phyloP scores from a whole-genome alignment of 2,329 filamentous ascomycete species.

The Chaetomiaceae sp. region DNA sequence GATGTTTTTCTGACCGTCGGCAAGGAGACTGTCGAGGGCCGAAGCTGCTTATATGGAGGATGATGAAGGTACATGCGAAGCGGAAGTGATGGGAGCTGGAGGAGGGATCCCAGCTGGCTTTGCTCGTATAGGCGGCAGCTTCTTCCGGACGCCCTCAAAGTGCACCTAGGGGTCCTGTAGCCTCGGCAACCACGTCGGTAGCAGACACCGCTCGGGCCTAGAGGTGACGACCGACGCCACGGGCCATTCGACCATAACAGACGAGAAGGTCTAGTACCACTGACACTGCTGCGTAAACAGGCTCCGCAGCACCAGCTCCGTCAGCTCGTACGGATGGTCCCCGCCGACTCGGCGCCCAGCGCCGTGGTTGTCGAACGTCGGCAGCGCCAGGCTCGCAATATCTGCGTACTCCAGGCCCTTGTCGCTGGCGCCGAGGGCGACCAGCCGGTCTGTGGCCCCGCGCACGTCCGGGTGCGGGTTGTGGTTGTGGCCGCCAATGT shows the following conservation, averaged over 20 bases:
- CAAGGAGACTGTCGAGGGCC: too few relatives aligned
- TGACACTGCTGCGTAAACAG: not conserved
- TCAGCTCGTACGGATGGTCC: not conserved
- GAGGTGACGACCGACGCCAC: not conserved
- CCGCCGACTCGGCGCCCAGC: not conserved
- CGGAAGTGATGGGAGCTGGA: too few relatives aligned
- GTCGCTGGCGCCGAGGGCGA: conserved; percentile 25
- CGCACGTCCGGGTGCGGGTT: conserved; percentile 5
- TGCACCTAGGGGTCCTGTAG: not conserved
- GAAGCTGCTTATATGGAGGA: too few relatives aligned
- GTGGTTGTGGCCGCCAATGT: conserved; percentile 31
- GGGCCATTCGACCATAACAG: conserved; percentile 19
- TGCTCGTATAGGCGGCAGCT: too few relatives aligned
- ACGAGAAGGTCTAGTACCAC: conserved; percentile 22
- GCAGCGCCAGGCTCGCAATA: not conserved
- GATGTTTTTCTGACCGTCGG: too few relatives aligned
- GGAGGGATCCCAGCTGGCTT: too few relatives aligned
- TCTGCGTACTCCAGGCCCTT: conserved; percentile 24
- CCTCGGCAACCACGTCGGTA: not conserved
- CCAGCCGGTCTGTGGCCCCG: conserved; percentile 18
- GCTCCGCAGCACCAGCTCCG: not conserved
- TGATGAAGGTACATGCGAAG: too few relatives aligned
- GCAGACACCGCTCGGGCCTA: not conserved
- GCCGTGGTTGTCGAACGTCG: not conserved
- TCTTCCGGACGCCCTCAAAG: too few relatives aligned